A percentile compares a stretch with the other conserved stretches of the same genome.
Conservation (phyloP, 768 basidiomycete species). For the Arthromyces matolae region DNA sequence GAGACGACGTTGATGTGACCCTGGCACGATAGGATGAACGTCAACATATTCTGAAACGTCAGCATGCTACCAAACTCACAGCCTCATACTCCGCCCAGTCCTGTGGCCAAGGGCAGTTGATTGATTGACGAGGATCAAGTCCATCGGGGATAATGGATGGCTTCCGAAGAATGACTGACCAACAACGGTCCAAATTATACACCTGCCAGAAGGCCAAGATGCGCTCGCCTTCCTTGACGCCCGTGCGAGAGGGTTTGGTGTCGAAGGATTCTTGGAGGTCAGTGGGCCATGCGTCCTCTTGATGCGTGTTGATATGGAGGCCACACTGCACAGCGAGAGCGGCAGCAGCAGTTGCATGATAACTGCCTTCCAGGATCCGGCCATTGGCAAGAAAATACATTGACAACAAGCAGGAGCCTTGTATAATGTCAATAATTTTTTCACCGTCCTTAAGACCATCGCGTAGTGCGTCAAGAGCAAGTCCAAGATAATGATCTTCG, state of each 20-base stretch:
- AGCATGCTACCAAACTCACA: constrained; percentile 38
- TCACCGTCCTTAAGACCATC: constrained; percentile 57
- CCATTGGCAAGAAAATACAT: constrained; percentile 77
- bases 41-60: not conserved
- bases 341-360: constrained; percentile 72
- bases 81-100: constrained; percentile 67
- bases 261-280: constrained; percentile 37
- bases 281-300: constrained; percentile 32
- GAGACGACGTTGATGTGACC: constrained; percentile 51
- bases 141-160: constrained; percentile 66
- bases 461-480: constrained; percentile 57
- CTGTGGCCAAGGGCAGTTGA: constrained; percentile 77
- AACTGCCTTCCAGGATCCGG: constrained; percentile 72
- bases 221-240: constrained; percentile 64
- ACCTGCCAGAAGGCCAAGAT: constrained; percentile 83
- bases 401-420: constrained; percentile 72
- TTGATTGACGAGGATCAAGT: constrained; percentile 50
- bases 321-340: constrained; percentile 72
- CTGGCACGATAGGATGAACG: constrained; percentile 31
- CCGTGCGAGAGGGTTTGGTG: constrained; percentile 55
- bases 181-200: constrained; percentile 75
- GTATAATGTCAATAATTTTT: constrained; percentile 66
- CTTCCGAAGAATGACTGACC: constrained; percentile 71
- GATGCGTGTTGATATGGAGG: constrained; percentile 45
- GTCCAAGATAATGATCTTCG: constrained; percentile 67